phyloP scores from a whole-genome alignment of 257 asterid species.

The Gentiana dahurica region DNA sequence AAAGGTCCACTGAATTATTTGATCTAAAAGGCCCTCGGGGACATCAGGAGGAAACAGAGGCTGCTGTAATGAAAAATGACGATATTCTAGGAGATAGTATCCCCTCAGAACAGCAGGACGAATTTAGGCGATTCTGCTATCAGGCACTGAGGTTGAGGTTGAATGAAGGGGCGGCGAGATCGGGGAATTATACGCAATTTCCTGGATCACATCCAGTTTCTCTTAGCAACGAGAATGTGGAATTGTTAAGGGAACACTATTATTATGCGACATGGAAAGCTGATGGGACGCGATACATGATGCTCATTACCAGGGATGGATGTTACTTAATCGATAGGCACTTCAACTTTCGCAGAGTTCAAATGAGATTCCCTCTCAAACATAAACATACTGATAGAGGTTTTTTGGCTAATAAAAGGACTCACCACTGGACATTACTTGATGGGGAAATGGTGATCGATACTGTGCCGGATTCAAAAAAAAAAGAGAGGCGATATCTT shows the following conservation, averaged over 20 bases:
- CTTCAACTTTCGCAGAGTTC: slow-evolving; percentile 89
- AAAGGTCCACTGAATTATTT: slow-evolving; percentile 63
- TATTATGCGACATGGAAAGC: slow-evolving; percentile 99
- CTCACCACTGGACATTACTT: slow-evolving; percentile 87
- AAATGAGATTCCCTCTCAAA: slow-evolving; percentile 85
- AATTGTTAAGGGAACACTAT: slow-evolving; percentile 79
- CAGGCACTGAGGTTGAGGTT: slow-evolving; percentile 53
- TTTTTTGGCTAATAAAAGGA: slow-evolving; percentile 30
- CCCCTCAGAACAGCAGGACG: slow-evolving; percentile 39
- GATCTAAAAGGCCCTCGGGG: slow-evolving; percentile 71
- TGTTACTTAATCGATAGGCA: slow-evolving; percentile 88
- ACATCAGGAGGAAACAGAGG: too few relatives aligned
- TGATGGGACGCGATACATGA: slow-evolving; percentile 98
- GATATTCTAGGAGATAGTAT: too few relatives aligned
- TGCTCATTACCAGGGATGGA: slow-evolving; percentile 94
- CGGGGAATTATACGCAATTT: slow-evolving; percentile 66
- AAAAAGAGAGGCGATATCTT: slow-evolving; percentile 87
- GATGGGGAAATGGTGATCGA: slow-evolving; percentile 99
- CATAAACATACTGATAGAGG: slow-evolving; percentile 52
- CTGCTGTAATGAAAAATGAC: too few relatives aligned
- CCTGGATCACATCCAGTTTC: slow-evolving; percentile 99
- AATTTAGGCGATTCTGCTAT: slow-evolving; percentile 66
- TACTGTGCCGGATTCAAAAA: slow-evolving; percentile 66
- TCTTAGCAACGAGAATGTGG: slow-evolving; percentile 87
- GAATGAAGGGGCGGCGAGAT: not conserved